A percentile compares a stretch with the other conserved stretches of the same genome.
Conservation (phyloP, 2,329 filamentous ascomycete genomes). For the Cladophialophora yegresii region DNA sequence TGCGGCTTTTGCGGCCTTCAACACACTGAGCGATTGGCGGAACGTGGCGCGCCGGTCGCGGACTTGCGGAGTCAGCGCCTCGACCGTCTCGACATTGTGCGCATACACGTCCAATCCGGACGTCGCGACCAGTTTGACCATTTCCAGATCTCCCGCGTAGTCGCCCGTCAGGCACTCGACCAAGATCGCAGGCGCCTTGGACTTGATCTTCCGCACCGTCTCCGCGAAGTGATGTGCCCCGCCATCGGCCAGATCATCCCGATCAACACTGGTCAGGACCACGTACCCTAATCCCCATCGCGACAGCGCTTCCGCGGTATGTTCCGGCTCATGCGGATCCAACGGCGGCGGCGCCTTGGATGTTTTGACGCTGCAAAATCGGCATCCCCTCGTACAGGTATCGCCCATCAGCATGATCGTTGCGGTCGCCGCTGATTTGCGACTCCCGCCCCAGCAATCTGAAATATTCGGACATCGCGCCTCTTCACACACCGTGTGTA, state of each 20-base stretch:
- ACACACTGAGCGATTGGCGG: conserved; percentile 76
- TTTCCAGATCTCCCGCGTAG: conserved; percentile 79
- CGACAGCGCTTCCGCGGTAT: conserved; percentile 88
- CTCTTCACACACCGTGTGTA: conserved; percentile 98
- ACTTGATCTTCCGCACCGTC: conserved; percentile 91
- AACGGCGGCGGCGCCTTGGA: conserved; percentile 72
- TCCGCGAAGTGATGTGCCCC: conserved; percentile 89
- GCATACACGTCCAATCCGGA: conserved; percentile 95
- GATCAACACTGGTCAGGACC: conserved; percentile 88
- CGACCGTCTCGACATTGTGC: conserved; percentile 95
- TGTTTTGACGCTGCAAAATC: conserved; percentile 97
- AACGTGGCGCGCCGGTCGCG: conserved; percentile 89
- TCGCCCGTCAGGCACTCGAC: conserved; percentile 68
- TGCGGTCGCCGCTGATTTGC: conserved; percentile 87
- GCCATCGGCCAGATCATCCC: conserved; percentile 87
- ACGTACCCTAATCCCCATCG: conserved; percentile 96
- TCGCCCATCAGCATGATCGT: conserved; percentile 99
- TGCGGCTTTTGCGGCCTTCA: conserved; percentile 78
- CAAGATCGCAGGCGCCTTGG: conserved; percentile 58
- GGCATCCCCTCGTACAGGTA: conserved; percentile 92
- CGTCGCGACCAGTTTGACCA: conserved; percentile 79
- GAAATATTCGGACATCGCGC: conserved; percentile 96
- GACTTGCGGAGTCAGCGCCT: conserved; percentile 84
- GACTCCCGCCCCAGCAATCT: conserved; percentile 92
- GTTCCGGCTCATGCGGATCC: conserved; percentile 93